Evolutionary conservation across 768 basidiomycete species (phyloP), one percentile per base, ranked within the genome.

Genomic region (Naganishia randhawae): DNA sequence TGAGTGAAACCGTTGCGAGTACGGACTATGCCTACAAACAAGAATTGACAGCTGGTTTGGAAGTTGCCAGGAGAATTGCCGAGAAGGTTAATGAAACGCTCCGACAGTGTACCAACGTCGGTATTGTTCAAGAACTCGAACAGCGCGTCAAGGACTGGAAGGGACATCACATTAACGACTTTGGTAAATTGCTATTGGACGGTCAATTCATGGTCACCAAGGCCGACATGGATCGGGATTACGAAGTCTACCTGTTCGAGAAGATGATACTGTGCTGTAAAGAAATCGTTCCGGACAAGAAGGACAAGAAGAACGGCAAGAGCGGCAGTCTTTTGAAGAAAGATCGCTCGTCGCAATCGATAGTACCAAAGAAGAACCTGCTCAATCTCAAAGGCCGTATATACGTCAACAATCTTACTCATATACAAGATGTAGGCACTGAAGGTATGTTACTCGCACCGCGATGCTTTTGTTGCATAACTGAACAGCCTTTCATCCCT

Each of bases 201-300:
- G 96, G 97, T 78, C 85, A 92, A 66, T 98, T 98, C 80, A 87
- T 88, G 67, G 96, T 98, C 67, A 95, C 90, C 74, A 99, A 98
- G 81, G 90, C 89, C 55, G 93, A 94, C 68, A 90, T 93, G 74
- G 93, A 97, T 78, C 86, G 96, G 73, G 96, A 99, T 80, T 98
- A 98, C 75, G 92, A 95, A 73, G 94, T 99, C 67, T 99, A 97
- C 84, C 84, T 99, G 39, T 99, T 99, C 73, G 94, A 98, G 82
- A 92, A 92, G 82, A 99, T 99, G 80, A 92, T 99, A 72, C 85
- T 98, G 25, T 99, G 96, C 81, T 98, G 96, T 84, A 98, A 98
- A 80, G 96, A 98, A 79, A 88, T 89, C 7, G 76, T 84, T 17
- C 83, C 84, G 6, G 83, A 84, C 7, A 84, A 85, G 45, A 79